A percentile compares a stretch with the other conserved stretches of the same genome.
Evolutionary conservation across 176 grass and related monocot genomes (phyloP).

Genomic region (Triticum turgidum): DNA sequence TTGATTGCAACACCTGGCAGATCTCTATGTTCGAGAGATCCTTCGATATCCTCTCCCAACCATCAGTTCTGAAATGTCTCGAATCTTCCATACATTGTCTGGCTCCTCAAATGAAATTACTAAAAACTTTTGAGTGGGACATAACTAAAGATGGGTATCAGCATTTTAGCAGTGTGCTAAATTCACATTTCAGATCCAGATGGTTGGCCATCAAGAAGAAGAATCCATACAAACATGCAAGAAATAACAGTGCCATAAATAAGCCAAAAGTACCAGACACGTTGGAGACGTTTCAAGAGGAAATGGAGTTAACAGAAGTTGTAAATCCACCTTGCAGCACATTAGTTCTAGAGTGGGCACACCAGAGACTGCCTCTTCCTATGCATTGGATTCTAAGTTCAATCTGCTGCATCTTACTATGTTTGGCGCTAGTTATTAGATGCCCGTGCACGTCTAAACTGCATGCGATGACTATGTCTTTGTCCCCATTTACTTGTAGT

Average conservation of each 20-base stretch:
- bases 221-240: conserved; percentile 43
- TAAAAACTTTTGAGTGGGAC: conserved; percentile 55
- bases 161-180: conserved; percentile 60
- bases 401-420: too few relatives aligned
- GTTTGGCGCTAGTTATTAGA: too few relatives aligned
- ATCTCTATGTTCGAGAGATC: conserved; percentile 54
- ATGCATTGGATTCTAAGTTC: too few relatives aligned
- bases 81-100: conserved; percentile 50
- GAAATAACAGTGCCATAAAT: conserved; percentile 13
- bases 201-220: conserved; percentile 78
- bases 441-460: too few relatives aligned
- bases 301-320: conserved; percentile 49
- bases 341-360: conserved; percentile 63
- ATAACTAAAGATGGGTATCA: conserved; percentile 69
- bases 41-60: conserved; percentile 57
- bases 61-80: conserved; percentile 70
- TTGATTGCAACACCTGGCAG: conserved; percentile 69
- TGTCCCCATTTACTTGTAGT: too few relatives aligned
- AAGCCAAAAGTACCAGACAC: conserved; percentile 33
- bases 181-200: conserved; percentile 80
- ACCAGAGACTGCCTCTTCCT: conserved; percentile 56
- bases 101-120: conserved; percentile 33
- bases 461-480: too few relatives aligned
- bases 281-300: conserved; percentile 81
- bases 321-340: conserved; percentile 36